Evolutionary conservation across 2,329 filamentous ascomycete species (phyloP).

Genomic region (Aspergillus viridinutans): DNA sequence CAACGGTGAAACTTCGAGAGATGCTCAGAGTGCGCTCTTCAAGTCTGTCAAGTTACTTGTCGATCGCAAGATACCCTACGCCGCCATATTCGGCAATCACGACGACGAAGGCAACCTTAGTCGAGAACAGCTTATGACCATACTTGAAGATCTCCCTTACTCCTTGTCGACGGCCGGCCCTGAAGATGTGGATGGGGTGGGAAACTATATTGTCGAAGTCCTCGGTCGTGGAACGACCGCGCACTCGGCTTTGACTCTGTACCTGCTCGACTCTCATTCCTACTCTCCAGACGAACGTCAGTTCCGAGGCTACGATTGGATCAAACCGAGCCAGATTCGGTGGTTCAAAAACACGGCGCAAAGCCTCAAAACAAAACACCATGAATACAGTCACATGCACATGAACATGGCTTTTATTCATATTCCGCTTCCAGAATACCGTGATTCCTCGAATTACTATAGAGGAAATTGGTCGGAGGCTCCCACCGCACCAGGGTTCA

Average conservation of each 20-base stretch:
- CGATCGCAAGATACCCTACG: conserved; percentile 84
- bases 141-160: conserved; percentile 82
- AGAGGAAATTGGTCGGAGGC: conserved; percentile 75
- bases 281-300: conserved; percentile 86
- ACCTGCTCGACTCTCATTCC: conserved; percentile 86
- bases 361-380: conserved; percentile 69
- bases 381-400: conserved; percentile 83
- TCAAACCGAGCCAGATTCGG: conserved; percentile 87
- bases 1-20: conserved; percentile 87
- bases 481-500: conserved; percentile 82
- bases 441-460: conserved; percentile 53
- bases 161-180: conserved; percentile 84
- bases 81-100: conserved; percentile 94
- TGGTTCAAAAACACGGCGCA: conserved; percentile 85
- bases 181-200: conserved; percentile 78
- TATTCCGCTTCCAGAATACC: conserved; percentile 90
- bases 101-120: conserved; percentile 85
- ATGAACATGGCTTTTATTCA: conserved; percentile 97
- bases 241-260: conserved; percentile 90
- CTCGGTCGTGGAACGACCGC: conserved; percentile 72
- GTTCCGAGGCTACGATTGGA: conserved; percentile 93
- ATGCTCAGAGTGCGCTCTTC: conserved; percentile 89
- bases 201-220: conserved; percentile 92
- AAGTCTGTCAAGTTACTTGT: conserved; percentile 84
- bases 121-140: conserved; percentile 73